phyloP scores from a whole-genome alignment of 225 moss, liverwort and hornwort genomes.

The Straminergon stramineum region DNA sequence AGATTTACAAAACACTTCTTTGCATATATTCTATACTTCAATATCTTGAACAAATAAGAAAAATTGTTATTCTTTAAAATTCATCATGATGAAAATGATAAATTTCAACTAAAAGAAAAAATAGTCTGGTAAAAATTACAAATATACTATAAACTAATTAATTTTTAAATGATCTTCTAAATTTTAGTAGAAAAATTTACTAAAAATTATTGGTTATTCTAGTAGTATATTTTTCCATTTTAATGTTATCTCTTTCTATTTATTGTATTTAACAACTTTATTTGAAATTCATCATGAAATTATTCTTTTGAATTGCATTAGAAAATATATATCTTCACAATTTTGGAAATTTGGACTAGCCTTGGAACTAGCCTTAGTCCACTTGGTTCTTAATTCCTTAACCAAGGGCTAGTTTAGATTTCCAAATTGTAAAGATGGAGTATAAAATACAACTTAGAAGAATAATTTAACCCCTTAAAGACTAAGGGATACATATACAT shows the following conservation, averaged over 20 bases:
- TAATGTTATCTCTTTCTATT: too few relatives aligned
- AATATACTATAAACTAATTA: background rate
- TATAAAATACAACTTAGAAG: too few relatives aligned
- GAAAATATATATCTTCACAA: background rate
- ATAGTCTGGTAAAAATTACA: background rate
- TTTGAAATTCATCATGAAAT: too few relatives aligned
- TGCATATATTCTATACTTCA: background rate
- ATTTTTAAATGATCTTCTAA: fast-evolving
- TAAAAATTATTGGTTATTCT: background rate
- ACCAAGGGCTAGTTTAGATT: too few relatives aligned
- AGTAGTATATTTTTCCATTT: background rate
- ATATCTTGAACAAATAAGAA: background rate
- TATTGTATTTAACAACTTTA: too few relatives aligned
- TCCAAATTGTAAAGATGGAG: too few relatives aligned
- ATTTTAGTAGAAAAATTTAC: background rate
- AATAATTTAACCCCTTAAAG: too few relatives aligned
- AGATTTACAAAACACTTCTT: background rate
- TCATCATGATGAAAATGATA: fast-evolving
- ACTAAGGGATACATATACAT: too few relatives aligned
- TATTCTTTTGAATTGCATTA: too few relatives aligned
- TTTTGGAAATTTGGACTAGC: too few relatives aligned
- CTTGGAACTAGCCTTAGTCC: too few relatives aligned
- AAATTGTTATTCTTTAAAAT: background rate
- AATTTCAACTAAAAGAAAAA: background rate
- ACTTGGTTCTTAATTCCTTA: too few relatives aligned